Evolutionary conservation across 495 filamentous ascomycete species (phyloP), one percentile per base, ranked within the genome.

Genomic region (Penicillium alfredii): DNA sequence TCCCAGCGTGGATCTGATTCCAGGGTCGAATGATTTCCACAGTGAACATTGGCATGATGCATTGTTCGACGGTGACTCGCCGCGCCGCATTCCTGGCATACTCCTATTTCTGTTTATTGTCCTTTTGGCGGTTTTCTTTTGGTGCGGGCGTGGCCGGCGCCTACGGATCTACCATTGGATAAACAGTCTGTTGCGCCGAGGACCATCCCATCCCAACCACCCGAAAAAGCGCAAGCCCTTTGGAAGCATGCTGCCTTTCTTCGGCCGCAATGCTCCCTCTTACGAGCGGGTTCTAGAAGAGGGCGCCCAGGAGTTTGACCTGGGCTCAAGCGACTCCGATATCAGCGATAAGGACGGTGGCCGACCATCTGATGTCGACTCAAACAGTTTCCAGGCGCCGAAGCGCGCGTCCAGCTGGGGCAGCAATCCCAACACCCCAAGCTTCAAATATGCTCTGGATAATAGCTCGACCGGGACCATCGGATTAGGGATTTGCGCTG

Each of bases 251-350:
- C 25, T 69, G 2, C 63, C 75, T 3, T 66, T 85, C 38, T 70
- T 83, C 4, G 61, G 66, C 14, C 48, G 73, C 10, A 63, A 70
- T 14, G 61, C 61, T 15, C 78, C 86, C 33, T 73, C 75, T 6
- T 95, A 95, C 47, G 88, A 95, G 56, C 80, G 86, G 11, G 82
- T 96, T 8, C 61, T 94, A 32, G 88, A 95, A 58, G 82, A 86
- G 40, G 89, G 84, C 8, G 50, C 71, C 22, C 52, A 58, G 20
- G 78, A 82, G 8, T 84, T 88, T 42, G 88, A 94, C 53, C 70
- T 93, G 4, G 75, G 72, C 11, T 75, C 73, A 11, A 65, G 70
- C 26, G 81, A 80, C 12, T 77, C 73, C 1, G 76, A 78, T 15
- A 65, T 65, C 22, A 71, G 70, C 16, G 66, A 71, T 20, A 68